Evolutionary conservation across 2,329 filamentous ascomycete genomes (phyloP).

Genomic region (Xylariaceae sp.): DNA sequence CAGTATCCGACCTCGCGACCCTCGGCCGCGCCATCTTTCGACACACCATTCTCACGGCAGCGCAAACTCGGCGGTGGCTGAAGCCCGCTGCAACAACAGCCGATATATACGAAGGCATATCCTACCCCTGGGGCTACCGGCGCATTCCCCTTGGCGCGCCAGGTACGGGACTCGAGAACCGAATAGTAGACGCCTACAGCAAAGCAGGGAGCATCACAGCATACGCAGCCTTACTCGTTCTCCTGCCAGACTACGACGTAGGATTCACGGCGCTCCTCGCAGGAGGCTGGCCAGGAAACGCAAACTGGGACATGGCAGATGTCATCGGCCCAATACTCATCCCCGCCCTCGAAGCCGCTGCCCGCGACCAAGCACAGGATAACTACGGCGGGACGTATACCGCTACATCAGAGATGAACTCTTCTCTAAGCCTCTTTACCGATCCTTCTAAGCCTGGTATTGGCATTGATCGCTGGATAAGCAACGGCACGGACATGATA

Average conservation of each 20-base stretch:
- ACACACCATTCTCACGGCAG: constrained; percentile 34
- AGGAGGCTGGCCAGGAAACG: constrained; percentile 28
- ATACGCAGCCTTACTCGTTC: constrained; percentile 27
- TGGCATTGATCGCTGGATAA: constrained; percentile 25
- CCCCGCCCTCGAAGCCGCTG: constrained; percentile 26
- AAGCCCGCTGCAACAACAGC: constrained; percentile 39
- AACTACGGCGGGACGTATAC: constrained; percentile 25
- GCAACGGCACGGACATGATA: constrained; percentile 31
- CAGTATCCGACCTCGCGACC: constrained; percentile 38
- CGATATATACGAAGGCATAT: constrained; percentile 36
- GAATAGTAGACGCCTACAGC: constrained; percentile 30
- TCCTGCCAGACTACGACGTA: constrained; percentile 31
- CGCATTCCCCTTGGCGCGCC: constrained; percentile 28
- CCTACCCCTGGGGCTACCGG: constrained; percentile 45
- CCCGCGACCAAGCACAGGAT: constrained; percentile 21
- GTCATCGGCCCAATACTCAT: constrained; percentile 22
- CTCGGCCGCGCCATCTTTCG: constrained; percentile 44
- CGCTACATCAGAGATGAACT: constrained; percentile 11
- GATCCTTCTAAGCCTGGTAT: constrained; percentile 24
- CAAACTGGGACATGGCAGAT: constrained; percentile 32
- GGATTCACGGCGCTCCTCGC: constrained; percentile 27
- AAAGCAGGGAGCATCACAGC: constrained; percentile 31
- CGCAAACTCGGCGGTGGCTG: constrained; percentile 43
- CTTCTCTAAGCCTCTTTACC: constrained; percentile 22
- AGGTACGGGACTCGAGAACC: constrained; percentile 14